Conservation (phyloP, 2,329 filamentous ascomycete species). For the Sarocladium brachiariae region DNA sequence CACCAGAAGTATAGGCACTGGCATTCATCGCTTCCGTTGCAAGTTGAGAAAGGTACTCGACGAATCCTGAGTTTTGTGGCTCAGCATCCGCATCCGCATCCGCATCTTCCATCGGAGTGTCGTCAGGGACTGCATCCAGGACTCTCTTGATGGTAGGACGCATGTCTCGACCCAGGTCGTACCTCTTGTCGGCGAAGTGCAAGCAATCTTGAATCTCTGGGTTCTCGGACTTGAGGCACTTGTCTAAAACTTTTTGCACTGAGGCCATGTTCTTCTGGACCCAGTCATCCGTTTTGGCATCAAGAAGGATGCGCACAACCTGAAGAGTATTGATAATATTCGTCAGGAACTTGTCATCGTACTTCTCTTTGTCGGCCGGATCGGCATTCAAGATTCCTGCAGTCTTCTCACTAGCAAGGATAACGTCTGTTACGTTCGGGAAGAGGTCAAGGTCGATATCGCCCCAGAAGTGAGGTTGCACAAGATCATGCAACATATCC, state of each 20-base stretch:
- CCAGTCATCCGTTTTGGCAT: conserved; percentile 87
- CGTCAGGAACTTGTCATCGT: conserved; percentile 77
- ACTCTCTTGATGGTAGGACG: conserved; percentile 73
- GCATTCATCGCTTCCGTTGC: conserved; percentile 82
- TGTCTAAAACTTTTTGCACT: conserved; percentile 84
- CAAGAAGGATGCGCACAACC: conserved; percentile 81
- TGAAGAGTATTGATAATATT: conserved; percentile 91
- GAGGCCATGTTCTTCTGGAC: conserved; percentile 68
- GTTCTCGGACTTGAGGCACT: conserved; percentile 79
- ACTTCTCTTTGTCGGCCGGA: conserved; percentile 59
- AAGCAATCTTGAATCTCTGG: conserved; percentile 91
- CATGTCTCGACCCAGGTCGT: conserved; percentile 62
- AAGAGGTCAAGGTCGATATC: conserved; percentile 90
- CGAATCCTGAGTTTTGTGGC: conserved; percentile 76
- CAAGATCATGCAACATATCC: conserved; percentile 70
- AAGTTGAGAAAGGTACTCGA: conserved; percentile 74
- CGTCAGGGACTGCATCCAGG: conserved; percentile 82
- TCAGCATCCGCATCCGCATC: conserved; percentile 83
- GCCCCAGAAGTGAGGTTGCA: conserved; percentile 84
- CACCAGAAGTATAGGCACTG: conserved; percentile 74
- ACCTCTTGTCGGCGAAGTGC: conserved; percentile 64
- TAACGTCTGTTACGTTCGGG: conserved; percentile 79
- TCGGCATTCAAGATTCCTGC: conserved; percentile 51
- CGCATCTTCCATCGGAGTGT: conserved; percentile 61
- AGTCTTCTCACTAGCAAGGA: conserved; percentile 76